Base-by-base conservation (phyloP, 1,139 yeast species). In the Hansenula lynferdii region DNA sequence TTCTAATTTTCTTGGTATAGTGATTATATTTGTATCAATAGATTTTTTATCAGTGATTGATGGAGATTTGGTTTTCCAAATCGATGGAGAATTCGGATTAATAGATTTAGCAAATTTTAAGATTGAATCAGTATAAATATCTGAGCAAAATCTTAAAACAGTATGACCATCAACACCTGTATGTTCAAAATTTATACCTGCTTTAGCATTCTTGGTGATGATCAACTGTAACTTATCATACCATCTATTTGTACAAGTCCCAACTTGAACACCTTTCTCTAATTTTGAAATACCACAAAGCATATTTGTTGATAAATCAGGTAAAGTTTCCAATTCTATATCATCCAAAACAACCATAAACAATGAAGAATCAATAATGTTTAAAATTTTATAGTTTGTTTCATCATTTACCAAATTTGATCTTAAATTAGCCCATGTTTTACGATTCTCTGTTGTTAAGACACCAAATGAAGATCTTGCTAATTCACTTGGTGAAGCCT, bases 91-190 rank as follows among this genome's bases (percentile, higher is more conserved):
- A 51, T 84, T 81, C 42, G 77, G 77, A 51, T 89, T 86, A 53
- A 89, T 87, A 19, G 85, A 74, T 55, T 77, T 81, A 12, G 96
- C 96, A 69, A 87, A 89, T 35, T 92, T 75, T 46, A 89, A 67
- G 40, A 89, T 86, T 1, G 95, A 83, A 59, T 89, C 97, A 0
- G 96, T 89, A 58, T 87, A 89, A 39, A 89, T 85, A 60, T 89
- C 96, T 31, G 89, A 79, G n/a, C 87, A 96, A 65, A 85, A 84
- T 45, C 96, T 67, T 51, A 89, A 67, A 8, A 89, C 96, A 0
- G 97, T 89, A 59, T 89, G 96, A 40, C 97, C 96, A 64, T 89
- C 97, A 26, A 89, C 95, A 53, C 96, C 96, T 0, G 96, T 89
- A 57, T 89, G 96, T 58, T 89, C 97, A 58, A 89, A 89, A 60